A percentile compares a stretch with the other conserved stretches of the same genome.
phyloP scores from a whole-genome alignment of 2,329 filamentous ascomycete genomes.

The Cordyceps cicadae region DNA sequence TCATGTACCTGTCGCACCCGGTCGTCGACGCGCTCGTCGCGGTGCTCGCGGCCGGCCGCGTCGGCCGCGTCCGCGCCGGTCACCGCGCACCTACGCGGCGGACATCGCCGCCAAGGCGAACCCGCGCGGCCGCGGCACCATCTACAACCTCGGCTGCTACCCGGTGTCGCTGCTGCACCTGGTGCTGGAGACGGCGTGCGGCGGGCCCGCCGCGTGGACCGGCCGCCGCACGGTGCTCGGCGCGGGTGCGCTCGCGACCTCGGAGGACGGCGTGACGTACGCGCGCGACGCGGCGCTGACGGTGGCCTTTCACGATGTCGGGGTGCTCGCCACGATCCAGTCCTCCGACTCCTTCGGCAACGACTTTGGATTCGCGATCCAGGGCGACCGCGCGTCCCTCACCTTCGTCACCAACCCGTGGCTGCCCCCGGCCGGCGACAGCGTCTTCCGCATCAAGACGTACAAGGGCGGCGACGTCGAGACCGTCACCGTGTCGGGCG shows the following conservation, averaged over 20 bases:
- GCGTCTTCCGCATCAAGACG: constrained; percentile 18
- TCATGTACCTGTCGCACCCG: constrained; percentile 22
- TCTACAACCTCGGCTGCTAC: constrained; percentile 23
- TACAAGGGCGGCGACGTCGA: constrained; percentile 16
- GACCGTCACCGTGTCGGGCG: constrained; percentile 15
- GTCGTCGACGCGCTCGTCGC: constrained; percentile 18
- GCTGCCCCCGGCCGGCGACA: constrained; percentile 20
- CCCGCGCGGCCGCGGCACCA: constrained; percentile 21
- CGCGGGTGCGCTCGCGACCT: constrained; percentile 17
- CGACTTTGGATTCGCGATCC: constrained; percentile 19
- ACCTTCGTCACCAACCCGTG: constrained; percentile 22
- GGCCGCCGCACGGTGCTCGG: constrained; percentile 15
- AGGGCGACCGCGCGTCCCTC: constrained; percentile 18
- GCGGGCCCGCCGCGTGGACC: constrained; percentile 11
- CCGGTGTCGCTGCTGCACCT: constrained; percentile 21
- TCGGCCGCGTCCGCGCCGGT: constrained; percentile 18
- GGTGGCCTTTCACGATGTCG: constrained; percentile 17
- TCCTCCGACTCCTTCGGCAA: constrained; percentile 22
- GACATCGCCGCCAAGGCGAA: constrained; percentile 22
- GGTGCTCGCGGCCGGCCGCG: constrained; percentile 16
- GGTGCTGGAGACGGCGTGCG: constrained; percentile 19
- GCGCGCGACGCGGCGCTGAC: constrained; percentile 19
- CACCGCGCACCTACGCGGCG: constrained; percentile 20
- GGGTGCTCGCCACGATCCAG: constrained; percentile 19
- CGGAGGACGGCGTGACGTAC: constrained; percentile 15